Conservation (phyloP, 2,329 filamentous ascomycete species). For the Hirsutella minnesotensis region DNA sequence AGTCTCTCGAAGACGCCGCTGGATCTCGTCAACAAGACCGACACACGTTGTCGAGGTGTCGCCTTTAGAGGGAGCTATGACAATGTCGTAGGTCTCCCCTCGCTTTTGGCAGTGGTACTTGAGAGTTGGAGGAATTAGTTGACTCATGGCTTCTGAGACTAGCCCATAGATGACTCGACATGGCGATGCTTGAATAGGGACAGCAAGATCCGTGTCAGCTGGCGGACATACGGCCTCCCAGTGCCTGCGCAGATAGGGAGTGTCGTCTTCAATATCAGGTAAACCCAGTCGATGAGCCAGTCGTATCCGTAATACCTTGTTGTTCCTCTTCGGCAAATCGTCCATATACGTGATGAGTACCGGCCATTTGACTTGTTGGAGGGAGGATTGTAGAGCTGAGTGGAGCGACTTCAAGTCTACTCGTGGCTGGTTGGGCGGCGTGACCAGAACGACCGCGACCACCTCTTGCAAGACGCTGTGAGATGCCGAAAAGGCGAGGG, state of each 20-base stretch:
- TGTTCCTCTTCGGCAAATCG: slow-evolving; percentile 40
- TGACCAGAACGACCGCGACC: slow-evolving; percentile 40
- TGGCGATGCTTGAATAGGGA: slow-evolving; percentile 21
- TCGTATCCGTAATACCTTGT: slow-evolving; percentile 44
- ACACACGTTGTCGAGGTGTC: slow-evolving; percentile 1
- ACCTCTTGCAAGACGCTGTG: slow-evolving; percentile 44
- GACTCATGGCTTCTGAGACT: slow-evolving; percentile 13
- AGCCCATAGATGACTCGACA: slow-evolving; percentile 20
- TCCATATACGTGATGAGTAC: slow-evolving; percentile 42
- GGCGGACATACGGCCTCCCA: slow-evolving; percentile 37
- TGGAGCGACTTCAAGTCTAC: slow-evolving; percentile 37
- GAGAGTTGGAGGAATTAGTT: slow-evolving; percentile 7
- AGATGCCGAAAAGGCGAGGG: slow-evolving; percentile 39
- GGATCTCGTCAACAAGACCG: slow-evolving; percentile 6
- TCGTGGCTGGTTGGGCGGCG: slow-evolving; percentile 27
- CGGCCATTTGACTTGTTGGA: slow-evolving; percentile 43
- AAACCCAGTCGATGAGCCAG: slow-evolving; percentile 35
- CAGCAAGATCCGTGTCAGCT: slow-evolving; percentile 31
- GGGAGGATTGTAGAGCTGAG: slow-evolving; percentile 28
- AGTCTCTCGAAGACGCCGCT: slow-evolving; percentile 4
- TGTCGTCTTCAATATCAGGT: slow-evolving; percentile 30
- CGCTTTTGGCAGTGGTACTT: slow-evolving; percentile 8
- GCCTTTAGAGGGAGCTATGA: slow-evolving; percentile 11
- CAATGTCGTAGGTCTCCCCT: slow-evolving; percentile 7
- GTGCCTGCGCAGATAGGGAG: slow-evolving; percentile 30